Evolutionary conservation across 208 protist genomes (phyloP).

Genomic region (Leishmania aethiopica): DNA sequence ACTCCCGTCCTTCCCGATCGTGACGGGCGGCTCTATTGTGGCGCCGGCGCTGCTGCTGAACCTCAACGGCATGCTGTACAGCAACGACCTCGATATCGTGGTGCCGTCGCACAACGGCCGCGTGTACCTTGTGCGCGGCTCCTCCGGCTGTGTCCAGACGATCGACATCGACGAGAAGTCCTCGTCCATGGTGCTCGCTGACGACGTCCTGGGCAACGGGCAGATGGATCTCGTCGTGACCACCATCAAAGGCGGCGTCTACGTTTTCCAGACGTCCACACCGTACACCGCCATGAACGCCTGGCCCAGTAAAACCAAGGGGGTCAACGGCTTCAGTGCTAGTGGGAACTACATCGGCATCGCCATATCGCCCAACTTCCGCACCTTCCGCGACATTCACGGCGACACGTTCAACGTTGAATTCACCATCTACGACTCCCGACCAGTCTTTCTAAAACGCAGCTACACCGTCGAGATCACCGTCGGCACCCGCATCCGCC

Average conservation of each 20-base stretch:
- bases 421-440: conserved; percentile 72
- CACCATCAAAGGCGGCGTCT: conserved; percentile 88
- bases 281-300: conserved; percentile 78
- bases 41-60: conserved; percentile 73
- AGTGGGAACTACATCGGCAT: conserved; percentile 79
- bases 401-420: conserved; percentile 71
- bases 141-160: conserved; percentile 76
- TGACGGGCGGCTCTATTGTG: conserved; percentile 76
- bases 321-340: conserved; percentile 78
- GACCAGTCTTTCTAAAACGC: conserved; percentile 13
- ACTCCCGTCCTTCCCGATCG: conserved; percentile 73
- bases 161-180: conserved; percentile 93
- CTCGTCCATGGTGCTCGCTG: conserved; percentile 87
- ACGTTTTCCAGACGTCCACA: conserved; percentile 75
- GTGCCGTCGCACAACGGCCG: conserved; percentile 88
- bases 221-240: conserved; percentile 90
- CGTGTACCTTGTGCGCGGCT: conserved; percentile 85
- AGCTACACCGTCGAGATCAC: conserved; percentile 71
- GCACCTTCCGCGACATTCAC: conserved; percentile 60
- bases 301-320: conserved; percentile 76
- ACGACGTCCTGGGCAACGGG: conserved; percentile 92
- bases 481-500: conserved; percentile 59
- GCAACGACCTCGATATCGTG: conserved; percentile 70
- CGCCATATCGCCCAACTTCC: conserved; percentile 57
- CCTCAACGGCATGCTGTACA: conserved; percentile 38